Percentiles rank a stretch among this genome's conserved stretches.
Evolutionary conservation across 163 green algal species (phyloP).

Genomic region (Prototheca stagnorum): DNA sequence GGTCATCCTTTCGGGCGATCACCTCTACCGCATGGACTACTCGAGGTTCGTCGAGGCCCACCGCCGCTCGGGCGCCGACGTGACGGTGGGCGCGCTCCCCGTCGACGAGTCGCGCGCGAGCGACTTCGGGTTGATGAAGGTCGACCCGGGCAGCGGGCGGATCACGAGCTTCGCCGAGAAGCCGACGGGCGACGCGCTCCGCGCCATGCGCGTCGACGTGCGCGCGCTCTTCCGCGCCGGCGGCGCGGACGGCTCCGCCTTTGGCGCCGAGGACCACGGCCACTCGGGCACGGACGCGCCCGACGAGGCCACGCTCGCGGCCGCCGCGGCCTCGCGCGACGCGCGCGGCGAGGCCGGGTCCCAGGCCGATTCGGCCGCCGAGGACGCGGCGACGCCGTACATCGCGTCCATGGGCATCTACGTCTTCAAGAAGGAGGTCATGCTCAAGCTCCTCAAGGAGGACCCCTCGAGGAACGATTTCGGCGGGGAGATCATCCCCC

Average conservation of each 20-base stretch:
- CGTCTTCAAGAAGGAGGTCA: slow-evolving; percentile 91
- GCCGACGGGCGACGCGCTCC: slow-evolving; percentile 82
- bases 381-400: too few relatives aligned
- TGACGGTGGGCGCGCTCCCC: slow-evolving; percentile 88
- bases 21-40: slow-evolving; percentile 97
- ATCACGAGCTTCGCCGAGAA: slow-evolving; percentile 96
- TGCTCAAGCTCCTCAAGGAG: slow-evolving; percentile 61
- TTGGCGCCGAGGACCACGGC: too few relatives aligned
- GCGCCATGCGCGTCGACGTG: slow-evolving; percentile 91
- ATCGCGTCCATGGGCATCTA: slow-evolving; percentile 96
- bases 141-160: slow-evolving; percentile 51
- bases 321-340: slow-evolving; percentile 9
- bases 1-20: slow-evolving; percentile 78
- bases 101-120: slow-evolving; percentile 69
- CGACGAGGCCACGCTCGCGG: slow-evolving; percentile 11
- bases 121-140: slow-evolving; percentile 99
- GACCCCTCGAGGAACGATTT: slow-evolving; percentile 88
- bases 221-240: slow-evolving; percentile 51
- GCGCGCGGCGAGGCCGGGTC: too few relatives aligned
- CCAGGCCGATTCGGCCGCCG: too few relatives aligned
- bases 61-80: slow-evolving; percentile 67
- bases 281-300: too few relatives aligned
- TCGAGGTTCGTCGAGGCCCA: slow-evolving; percentile 90
- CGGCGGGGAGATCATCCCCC: slow-evolving; percentile 93
- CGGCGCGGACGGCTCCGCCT: slow-evolving; percentile 9